Conservation (phyloP, 805 yeast species). For the Teunomyces kruisii region DNA sequence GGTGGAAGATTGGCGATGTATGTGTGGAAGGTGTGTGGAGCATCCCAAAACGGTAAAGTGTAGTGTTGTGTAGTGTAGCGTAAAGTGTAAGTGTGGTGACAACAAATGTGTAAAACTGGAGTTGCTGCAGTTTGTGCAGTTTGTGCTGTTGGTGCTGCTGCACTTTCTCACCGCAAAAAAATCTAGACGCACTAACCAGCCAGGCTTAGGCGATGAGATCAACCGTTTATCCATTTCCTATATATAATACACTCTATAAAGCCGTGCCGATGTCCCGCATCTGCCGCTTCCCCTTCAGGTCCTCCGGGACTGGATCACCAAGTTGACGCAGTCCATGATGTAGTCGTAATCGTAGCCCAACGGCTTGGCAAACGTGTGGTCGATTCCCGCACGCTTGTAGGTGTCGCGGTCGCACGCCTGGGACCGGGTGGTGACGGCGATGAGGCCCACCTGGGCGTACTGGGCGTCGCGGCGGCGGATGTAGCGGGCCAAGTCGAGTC, state of each 20-base stretch:
- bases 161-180: too few relatives aligned
- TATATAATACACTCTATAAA: background rate
- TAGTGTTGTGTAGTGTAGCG: too few relatives aligned
- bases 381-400: constrained; percentile 38
- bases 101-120: too few relatives aligned
- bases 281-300: background rate
- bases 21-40: too few relatives aligned
- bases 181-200: too few relatives aligned
- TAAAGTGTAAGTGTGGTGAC: too few relatives aligned
- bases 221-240: too few relatives aligned
- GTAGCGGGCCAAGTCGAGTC: constrained; percentile 34
- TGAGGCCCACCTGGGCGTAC: constrained; percentile 26
- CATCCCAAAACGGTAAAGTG: too few relatives aligned
- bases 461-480: constrained; percentile 7
- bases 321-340: constrained; percentile 17
- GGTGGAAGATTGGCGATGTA: too few relatives aligned
- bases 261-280: constrained; percentile 1
- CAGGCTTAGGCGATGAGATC: too few relatives aligned
- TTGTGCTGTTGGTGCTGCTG: too few relatives aligned
- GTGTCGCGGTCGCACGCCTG: constrained; percentile 25
- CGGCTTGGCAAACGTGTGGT: constrained; percentile 43
- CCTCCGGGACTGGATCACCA: constrained; percentile 10
- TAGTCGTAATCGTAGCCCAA: constrained; percentile 20
- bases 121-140: too few relatives aligned
- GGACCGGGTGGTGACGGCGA: constrained; percentile 42